A percentile compares a stretch with the other conserved stretches of the same genome.
Evolutionary conservation across 768 basidiomycete species (phyloP).

Genomic region (Hygrophorus russula): DNA sequence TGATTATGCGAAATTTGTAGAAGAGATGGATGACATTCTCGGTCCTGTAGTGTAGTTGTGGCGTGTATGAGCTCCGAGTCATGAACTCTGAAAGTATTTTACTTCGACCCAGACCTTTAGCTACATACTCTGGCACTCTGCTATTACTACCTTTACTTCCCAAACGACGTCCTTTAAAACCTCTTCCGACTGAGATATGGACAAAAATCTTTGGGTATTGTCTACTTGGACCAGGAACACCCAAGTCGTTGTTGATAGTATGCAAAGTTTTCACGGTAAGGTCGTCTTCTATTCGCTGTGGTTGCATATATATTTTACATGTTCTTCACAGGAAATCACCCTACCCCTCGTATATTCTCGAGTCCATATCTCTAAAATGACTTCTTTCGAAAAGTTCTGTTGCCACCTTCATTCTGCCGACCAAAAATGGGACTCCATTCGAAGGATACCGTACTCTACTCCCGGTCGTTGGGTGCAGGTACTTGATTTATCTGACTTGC

Average conservation of each 20-base stretch:
- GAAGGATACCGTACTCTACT: conserved; percentile 75
- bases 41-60: conserved; percentile 10
- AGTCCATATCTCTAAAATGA: conserved; percentile 31
- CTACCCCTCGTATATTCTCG: conserved; percentile 58
- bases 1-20: conserved; percentile 69
- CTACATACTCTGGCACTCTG: conserved; percentile 43
- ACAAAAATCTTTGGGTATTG: conserved; percentile 40
- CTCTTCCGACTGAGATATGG: conserved; percentile 68
- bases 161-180: conserved; percentile 32
- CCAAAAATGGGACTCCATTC: conserved; percentile 78
- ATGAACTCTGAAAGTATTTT: conserved; percentile 34
- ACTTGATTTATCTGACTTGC: conserved; percentile 57
- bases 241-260: conserved; percentile 23
- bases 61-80: background rate
- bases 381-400: conserved; percentile 46
- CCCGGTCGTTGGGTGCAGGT: conserved; percentile 81
- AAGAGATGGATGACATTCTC: conserved; percentile 64
- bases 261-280: conserved; percentile 40
- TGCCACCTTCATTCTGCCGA: conserved; percentile 51
- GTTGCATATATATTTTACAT: background rate
- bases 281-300: conserved; percentile 5
- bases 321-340: conserved; percentile 39
- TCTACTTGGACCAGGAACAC: conserved; percentile 11
- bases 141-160: conserved; percentile 63
- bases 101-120: conserved; percentile 60